Conservation (phyloP, 2,329 filamentous ascomycete species). For the Aulographum hederae region DNA sequence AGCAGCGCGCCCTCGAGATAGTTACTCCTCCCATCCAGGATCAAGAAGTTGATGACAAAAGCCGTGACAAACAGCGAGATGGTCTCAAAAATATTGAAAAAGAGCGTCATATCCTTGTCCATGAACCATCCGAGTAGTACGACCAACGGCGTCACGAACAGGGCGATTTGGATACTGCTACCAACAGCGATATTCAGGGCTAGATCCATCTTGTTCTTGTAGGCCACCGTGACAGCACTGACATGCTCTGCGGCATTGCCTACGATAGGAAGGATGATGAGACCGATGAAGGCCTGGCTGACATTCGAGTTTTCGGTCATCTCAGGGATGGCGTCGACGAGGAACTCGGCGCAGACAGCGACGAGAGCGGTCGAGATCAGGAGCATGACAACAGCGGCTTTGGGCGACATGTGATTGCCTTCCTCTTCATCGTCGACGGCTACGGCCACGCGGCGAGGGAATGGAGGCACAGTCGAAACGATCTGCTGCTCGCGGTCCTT, state of each 20-base stretch:
- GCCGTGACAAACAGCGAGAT: slow-evolving; percentile 67
- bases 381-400: slow-evolving; percentile 35
- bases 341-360: slow-evolving; percentile 50
- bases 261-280: slow-evolving; percentile 69
- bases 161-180: slow-evolving; percentile 55
- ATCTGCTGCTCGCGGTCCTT: no score
- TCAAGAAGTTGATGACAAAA: slow-evolving; percentile 71
- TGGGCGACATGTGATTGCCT: slow-evolving; percentile 33
- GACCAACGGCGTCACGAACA: slow-evolving; percentile 56
- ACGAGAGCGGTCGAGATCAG: slow-evolving; percentile 36
- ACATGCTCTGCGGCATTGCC: slow-evolving; percentile 71
- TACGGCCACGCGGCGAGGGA: no score
- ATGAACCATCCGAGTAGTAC: slow-evolving; percentile 67
- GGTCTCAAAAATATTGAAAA: slow-evolving; percentile 43
- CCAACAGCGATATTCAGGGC: slow-evolving; percentile 67
- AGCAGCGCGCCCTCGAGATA: slow-evolving; percentile 64
- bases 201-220: slow-evolving; percentile 74
- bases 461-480: no score
- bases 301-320: slow-evolving; percentile 43
- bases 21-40: slow-evolving; percentile 66
- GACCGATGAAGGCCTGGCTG: slow-evolving; percentile 57
- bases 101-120: slow-evolving; percentile 48
- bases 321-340: slow-evolving; percentile 54
- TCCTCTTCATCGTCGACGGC: slow-evolving; percentile 11
- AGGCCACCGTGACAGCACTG: slow-evolving; percentile 60